Conservation (phyloP, 768 basidiomycete genomes). For the Lactarius akahatsu region DNA sequence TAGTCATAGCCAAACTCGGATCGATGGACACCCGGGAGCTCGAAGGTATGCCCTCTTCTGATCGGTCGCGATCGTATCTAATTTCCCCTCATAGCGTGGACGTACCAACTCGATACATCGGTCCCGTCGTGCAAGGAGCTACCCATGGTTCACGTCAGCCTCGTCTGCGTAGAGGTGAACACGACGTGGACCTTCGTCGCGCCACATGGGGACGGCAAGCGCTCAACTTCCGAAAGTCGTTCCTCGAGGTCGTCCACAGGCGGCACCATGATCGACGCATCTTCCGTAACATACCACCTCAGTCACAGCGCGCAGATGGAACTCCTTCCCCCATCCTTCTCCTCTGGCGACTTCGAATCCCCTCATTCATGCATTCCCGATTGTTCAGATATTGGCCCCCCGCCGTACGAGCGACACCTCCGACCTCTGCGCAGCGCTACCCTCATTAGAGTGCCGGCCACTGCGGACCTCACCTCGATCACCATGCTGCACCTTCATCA, state of each 20-base stretch:
- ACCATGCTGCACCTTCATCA: constrained; percentile 62
- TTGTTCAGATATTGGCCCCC: constrained; percentile 35
- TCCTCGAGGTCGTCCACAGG: constrained; percentile 36
- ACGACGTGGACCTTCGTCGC: constrained; percentile 60
- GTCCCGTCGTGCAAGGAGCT: constrained; percentile 42
- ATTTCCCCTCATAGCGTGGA: constrained; percentile 59
- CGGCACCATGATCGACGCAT: constrained; percentile 45
- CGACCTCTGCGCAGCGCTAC: constrained; percentile 58
- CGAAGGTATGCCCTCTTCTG: constrained; percentile 49
- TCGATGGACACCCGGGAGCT: constrained; percentile 57
- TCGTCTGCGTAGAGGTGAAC: constrained; percentile 60
- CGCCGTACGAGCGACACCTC: constrained; percentile 38
- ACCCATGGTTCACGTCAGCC: constrained; percentile 56
- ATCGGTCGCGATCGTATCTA: neutral
- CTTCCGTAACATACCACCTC: constrained; percentile 31
- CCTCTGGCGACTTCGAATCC: constrained; percentile 30
- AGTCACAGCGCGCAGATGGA: constrained; percentile 10
- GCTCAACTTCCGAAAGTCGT: constrained; percentile 34
- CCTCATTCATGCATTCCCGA: constrained; percentile 39
- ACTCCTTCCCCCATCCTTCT: constrained; percentile 8
- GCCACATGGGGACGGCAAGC: constrained; percentile 30
- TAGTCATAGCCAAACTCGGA: constrained; percentile 71
- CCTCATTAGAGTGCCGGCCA: constrained; percentile 55
- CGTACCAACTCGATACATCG: constrained; percentile 46
- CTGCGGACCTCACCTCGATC: constrained; percentile 44